phyloP scores from a whole-genome alignment of 176 grass and related monocot genomes.

The Alopecurus myosuroides region DNA sequence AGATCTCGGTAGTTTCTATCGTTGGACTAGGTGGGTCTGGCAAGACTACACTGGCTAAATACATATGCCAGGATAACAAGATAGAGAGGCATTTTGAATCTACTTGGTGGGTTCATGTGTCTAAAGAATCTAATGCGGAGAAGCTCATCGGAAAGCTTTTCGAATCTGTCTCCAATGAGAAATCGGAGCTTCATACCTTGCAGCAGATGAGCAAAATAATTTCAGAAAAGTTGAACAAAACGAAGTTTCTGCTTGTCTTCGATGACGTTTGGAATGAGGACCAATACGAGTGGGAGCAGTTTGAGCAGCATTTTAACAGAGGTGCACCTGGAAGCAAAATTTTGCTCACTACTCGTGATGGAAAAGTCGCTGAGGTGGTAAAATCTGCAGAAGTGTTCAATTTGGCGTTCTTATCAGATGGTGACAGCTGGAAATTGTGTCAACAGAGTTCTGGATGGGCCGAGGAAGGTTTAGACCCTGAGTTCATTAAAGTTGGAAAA shows the following conservation, averaged over 20 bases:
- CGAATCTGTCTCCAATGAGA: background rate
- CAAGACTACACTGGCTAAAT: conserved; percentile 30
- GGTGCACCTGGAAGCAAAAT: conserved; percentile 18
- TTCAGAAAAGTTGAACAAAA: background rate
- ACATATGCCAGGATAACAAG: background rate
- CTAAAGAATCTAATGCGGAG: background rate
- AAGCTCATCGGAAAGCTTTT: background rate
- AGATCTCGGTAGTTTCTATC: background rate
- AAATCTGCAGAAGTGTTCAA: background rate
- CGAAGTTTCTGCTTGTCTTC: conserved; percentile 12
- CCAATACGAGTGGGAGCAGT: background rate
- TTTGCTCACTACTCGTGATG: conserved; percentile 24
- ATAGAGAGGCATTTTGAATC: background rate
- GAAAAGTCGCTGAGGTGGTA: background rate
- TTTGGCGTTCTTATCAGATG: background rate
- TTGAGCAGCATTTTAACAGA: background rate
- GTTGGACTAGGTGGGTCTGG: conserved; percentile 24
- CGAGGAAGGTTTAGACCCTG: background rate
- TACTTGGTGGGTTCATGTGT: conserved; percentile 25
- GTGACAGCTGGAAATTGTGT: background rate
- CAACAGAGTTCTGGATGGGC: background rate
- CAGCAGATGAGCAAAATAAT: background rate
- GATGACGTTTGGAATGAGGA: conserved; percentile 35
- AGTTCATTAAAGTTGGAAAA: background rate
- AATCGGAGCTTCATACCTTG: background rate